Conservation (phyloP, 2,329 filamentous ascomycete genomes). For the Claviceps arundinis region DNA sequence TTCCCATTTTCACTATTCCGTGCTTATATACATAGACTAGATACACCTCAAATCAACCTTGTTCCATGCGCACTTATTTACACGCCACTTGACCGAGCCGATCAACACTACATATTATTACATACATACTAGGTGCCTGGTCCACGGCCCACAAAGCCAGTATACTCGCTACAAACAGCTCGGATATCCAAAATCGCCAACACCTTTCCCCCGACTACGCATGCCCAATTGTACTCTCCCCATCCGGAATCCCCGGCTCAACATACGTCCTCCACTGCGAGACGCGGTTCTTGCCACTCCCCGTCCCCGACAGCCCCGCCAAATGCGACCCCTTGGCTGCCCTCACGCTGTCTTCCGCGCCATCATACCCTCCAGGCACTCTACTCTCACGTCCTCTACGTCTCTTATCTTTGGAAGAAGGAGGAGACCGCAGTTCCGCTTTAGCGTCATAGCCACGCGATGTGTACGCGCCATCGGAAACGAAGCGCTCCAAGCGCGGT, state of each 20-base stretch:
- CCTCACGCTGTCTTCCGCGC: slow-evolving; percentile 6
- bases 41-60: too few species aligned
- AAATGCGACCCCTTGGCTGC: slow-evolving; percentile 27
- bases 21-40: too few species aligned
- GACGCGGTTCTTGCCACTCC: slow-evolving; percentile 32
- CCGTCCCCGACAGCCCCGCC: slow-evolving; percentile 32
- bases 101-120: too few species aligned
- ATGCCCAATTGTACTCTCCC: slow-evolving; percentile 10
- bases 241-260: slow-evolving; percentile 27
- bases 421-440: slow-evolving; percentile 13
- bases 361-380: slow-evolving; percentile 7
- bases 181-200: too few species aligned
- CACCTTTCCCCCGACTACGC: background rate
- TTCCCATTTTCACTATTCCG: too few species aligned
- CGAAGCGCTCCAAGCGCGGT: slow-evolving; percentile 17
- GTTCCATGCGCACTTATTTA: too few species aligned
- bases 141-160: too few species aligned
- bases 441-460: slow-evolving; percentile 21
- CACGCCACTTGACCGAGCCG: too few species aligned
- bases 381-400: slow-evolving; percentile 4
- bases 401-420: slow-evolving; percentile 12
- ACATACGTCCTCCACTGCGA: slow-evolving; percentile 36
- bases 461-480: slow-evolving; percentile 14
- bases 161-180: too few species aligned
- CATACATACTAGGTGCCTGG: too few species aligned